A percentile compares a stretch with the other conserved stretches of the same genome.
Conservation (phyloP, 2,329 filamentous ascomycete species). For the Ceratocystis cubensis region DNA sequence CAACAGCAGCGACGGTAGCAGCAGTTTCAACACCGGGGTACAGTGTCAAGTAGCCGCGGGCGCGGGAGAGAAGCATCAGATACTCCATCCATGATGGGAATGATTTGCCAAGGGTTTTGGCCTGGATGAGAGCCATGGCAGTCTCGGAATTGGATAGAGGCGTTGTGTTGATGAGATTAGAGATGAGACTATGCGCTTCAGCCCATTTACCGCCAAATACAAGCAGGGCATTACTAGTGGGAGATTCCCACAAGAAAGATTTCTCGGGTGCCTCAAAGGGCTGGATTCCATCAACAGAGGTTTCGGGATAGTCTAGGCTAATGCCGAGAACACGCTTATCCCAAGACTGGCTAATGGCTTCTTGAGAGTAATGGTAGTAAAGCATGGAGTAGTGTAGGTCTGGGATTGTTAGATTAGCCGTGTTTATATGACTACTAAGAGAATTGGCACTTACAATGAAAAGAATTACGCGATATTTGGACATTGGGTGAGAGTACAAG, state of each 20-base stretch:
- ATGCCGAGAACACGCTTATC: constrained; percentile 56
- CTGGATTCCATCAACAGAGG: constrained; percentile 47
- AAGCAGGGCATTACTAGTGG: constrained; percentile 68
- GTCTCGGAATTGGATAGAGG: constrained; percentile 29
- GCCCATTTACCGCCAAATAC: constrained; percentile 79
- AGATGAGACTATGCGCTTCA: constrained; percentile 70
- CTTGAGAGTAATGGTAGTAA: constrained; percentile 59
- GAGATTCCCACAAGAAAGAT: constrained; percentile 74
- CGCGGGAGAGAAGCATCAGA: constrained; percentile 60
- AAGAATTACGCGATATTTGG: constrained; percentile 70
- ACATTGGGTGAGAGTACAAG: constrained; percentile 72
- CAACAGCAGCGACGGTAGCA: constrained; percentile 54
- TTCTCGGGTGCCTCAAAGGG: constrained; percentile 38
- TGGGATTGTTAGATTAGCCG: constrained; percentile 23
- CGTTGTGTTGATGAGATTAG: constrained; percentile 35
- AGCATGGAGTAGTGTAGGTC: constrained; percentile 66
- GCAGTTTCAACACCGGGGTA: constrained; percentile 55
- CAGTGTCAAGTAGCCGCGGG: constrained; percentile 63
- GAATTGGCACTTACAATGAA: constrained; percentile 50
- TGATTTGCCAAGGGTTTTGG: constrained; percentile 52
- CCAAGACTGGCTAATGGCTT: constrained; percentile 34
- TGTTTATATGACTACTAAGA: neutral
- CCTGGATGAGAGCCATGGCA: constrained; percentile 28
- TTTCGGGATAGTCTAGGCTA: constrained; percentile 61
- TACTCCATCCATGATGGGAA: constrained; percentile 71